Base-by-base conservation (phyloP, 2,329 filamentous ascomycete species). In the Lachnellula willkommii region DNA sequence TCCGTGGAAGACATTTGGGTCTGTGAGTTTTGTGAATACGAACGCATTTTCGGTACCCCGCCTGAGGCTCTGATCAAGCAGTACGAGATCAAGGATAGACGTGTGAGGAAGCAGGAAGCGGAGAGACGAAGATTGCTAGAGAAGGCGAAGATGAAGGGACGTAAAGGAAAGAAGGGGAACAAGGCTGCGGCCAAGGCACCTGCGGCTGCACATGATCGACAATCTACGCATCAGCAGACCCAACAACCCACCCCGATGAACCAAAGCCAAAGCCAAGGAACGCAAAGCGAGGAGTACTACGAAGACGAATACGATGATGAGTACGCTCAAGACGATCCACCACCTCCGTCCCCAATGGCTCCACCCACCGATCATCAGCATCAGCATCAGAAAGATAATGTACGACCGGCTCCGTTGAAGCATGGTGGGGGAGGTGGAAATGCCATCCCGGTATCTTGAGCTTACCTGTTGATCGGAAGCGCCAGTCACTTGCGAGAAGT, bases 11-110 rank as follows among this genome's bases (percentile, higher is more conserved):
- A 96, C 59, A 81, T 91, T 50, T 97, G 92, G 89, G 91, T 97
- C 47, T 99, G 94, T 73, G 90, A 96, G 68, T 97, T 97, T 70
- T 99, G 94, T 76, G 94, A 99, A 72, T 99, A 96, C 69, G 93
- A 97, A 73, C 84, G 84, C 52, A 96, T 99, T 50, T 97, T 96
- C 70, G 93, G 93, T n/a, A 80, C 80, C 52, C 89, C 89, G 2
- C 94, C 94, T 0, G 81, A 83, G 65, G 90, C 90, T 50, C 75
- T 99, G 53, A 95, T 97, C 60, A 83, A 89, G 42, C 85, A 91
- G 60, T 99, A 97, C 69, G 94, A 99, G 73, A 89, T 93, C 69
- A 96, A 96, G 71, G 94, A 96, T 68, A 85, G 90, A 37, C 87
- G 88, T 58, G 85, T 90, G 69, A 86, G 90, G 49, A 89, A 90